Conservation (phyloP, 768 basidiomycete genomes). For the Kwoniella pini region DNA sequence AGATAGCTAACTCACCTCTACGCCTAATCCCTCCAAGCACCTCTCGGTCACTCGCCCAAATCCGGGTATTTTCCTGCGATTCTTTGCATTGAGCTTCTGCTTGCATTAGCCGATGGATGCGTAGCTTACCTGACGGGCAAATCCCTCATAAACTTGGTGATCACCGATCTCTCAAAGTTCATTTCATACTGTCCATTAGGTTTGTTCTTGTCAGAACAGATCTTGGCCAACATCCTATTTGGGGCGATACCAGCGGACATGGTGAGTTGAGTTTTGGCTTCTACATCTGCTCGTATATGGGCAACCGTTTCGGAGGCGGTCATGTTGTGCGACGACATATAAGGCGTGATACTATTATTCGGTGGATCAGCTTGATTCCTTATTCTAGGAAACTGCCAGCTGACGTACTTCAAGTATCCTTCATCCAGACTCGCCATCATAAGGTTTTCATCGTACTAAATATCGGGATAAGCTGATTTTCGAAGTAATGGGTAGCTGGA, state of each 20-base stretch:
- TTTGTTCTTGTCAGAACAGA: conserved; percentile 95
- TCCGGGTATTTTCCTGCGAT: conserved; percentile 64
- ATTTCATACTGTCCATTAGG: conserved; percentile 89
- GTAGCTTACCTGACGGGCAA: conserved; percentile 65
- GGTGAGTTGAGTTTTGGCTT: conserved; percentile 77
- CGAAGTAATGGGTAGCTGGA: background rate
- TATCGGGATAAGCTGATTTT: background rate
- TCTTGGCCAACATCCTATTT: conserved; percentile 96
- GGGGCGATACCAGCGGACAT: conserved; percentile 95
- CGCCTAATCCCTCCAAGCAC: conserved; percentile 78
- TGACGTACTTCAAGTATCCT: conserved; percentile 86
- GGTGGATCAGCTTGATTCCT: too few species aligned
- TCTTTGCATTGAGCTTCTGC: background rate
- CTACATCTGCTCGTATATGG: conserved; percentile 71
- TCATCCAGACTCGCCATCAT: conserved; percentile 77
- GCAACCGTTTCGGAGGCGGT: conserved; percentile 72
- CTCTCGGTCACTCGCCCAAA: conserved; percentile 89
- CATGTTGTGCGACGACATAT: conserved; percentile 69
- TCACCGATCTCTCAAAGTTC: conserved; percentile 64
- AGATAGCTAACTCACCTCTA: conserved; percentile 63
- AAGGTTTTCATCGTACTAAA: conserved; percentile 51
- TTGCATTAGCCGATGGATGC: background rate
- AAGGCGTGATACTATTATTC: conserved; percentile 71
- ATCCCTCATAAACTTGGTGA: conserved; percentile 74
- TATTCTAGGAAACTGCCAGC: too few species aligned